phyloP scores from a whole-genome alignment of 805 yeast genomes.

The Barnettozyma californica region DNA sequence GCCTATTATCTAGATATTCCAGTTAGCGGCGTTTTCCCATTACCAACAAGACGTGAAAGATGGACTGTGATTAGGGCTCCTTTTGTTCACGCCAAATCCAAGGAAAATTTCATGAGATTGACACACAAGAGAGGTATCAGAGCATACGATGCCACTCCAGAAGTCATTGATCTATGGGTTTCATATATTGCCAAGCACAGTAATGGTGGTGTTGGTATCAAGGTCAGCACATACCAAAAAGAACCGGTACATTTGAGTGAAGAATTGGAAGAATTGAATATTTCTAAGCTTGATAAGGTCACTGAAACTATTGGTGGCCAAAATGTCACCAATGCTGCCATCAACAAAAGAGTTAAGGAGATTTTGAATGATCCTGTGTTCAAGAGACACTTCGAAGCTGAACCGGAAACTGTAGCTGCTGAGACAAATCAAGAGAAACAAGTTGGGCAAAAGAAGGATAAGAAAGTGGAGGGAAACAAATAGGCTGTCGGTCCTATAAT shows the following conservation, averaged over 20 bases:
- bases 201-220: conserved; percentile 77
- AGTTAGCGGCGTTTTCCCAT: conserved; percentile 63
- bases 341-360: conserved; percentile 54
- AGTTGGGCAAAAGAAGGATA: conserved; percentile 6
- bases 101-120: conserved; percentile 88
- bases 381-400: conserved; percentile 38
- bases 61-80: conserved; percentile 95
- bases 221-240: conserved; percentile 56
- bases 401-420: neutral
- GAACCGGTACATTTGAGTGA: conserved; percentile 44
- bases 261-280: conserved; percentile 31
- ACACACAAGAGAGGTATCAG: conserved; percentile 71
- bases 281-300: conserved; percentile 9
- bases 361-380: conserved; percentile 68
- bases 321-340: conserved; percentile 14
- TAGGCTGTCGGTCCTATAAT: neutral
- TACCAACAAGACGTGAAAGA: conserved; percentile 68
- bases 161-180: conserved; percentile 76
- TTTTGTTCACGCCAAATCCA: conserved; percentile 88
- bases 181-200: conserved; percentile 73
- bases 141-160: conserved; percentile 83
- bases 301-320: conserved; percentile 9
- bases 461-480: conserved; percentile 10
- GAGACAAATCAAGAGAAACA: conserved; percentile 1
- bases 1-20: conserved; percentile 91